A percentile compares a stretch with the other conserved stretches of the same genome.
These are phyloP conservation scores for Opeltia flavorubescens DNA, from an alignment of 495 filamentous ascomycete species.

Conservation along the genomic window DNA sequence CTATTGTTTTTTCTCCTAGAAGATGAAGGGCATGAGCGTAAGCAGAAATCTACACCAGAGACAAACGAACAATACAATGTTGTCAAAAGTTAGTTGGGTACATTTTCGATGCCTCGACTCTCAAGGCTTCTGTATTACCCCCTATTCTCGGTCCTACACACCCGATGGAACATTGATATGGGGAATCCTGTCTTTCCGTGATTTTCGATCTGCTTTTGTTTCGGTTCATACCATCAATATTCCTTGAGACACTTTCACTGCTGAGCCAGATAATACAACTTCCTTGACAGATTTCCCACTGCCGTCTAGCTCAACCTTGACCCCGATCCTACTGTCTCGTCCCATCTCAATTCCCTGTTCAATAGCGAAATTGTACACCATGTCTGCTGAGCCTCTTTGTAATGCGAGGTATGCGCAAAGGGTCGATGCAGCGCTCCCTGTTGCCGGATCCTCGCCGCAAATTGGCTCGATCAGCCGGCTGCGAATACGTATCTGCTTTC, in stretches of 20 bases:
- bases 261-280: constrained; percentile 35
- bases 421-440: constrained; percentile 47
- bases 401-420: constrained; percentile 42
- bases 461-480: constrained; percentile 42
- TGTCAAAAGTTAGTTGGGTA: no score
- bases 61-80: no score
- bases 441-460: constrained; percentile 52
- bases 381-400: constrained; percentile 15
- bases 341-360: constrained; percentile 65
- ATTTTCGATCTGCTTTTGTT: no score
- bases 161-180: not conserved
- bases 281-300: constrained; percentile 23
- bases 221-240: constrained; percentile 11
- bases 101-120: no score
- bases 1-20: no score
- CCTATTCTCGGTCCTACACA: not conserved
- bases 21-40: no score
- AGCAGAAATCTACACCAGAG: no score
- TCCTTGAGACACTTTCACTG: constrained; percentile 39
- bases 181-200: not conserved
- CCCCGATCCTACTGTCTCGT: constrained; percentile 38
- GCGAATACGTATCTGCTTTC: constrained; percentile 17
- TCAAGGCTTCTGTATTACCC: not conserved
- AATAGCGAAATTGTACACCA: constrained; percentile 30
- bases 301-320: constrained; percentile 23